Percentiles rank a stretch among this genome's conserved stretches.
These are phyloP conservation scores for Cenococcum geophilum DNA, from an alignment of 495 filamentous ascomycete genomes.

Conservation along the genomic window DNA sequence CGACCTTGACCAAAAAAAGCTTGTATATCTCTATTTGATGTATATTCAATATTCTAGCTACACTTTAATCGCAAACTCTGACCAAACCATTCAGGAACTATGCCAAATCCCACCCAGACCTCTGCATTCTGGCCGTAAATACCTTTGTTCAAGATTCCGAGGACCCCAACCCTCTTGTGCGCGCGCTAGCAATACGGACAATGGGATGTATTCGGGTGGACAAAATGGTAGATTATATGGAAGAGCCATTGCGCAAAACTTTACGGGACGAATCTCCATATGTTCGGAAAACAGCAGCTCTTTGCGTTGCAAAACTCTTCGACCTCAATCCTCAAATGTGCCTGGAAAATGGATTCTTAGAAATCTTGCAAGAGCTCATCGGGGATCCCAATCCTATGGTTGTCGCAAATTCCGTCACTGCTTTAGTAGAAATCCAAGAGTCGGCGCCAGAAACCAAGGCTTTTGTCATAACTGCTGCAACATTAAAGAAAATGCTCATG, in stretches of 20 bases:
- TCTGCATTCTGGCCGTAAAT: conserved; percentile 98
- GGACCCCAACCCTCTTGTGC: conserved; percentile 93
- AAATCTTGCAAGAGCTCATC: conserved; percentile 93
- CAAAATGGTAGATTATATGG: conserved; percentile 99
- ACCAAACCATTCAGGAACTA: conserved; percentile 68
- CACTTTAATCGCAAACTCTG: background rate
- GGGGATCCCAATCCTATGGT: conserved; percentile 99
- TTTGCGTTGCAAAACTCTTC: conserved; percentile 97
- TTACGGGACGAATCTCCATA: conserved; percentile 96
- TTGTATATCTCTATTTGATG: conserved; percentile 98
- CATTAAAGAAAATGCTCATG: conserved; percentile 91
- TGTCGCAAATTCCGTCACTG: conserved; percentile 92
- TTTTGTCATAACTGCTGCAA: conserved; percentile 69
- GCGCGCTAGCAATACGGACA: conserved; percentile 93
- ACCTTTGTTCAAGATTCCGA: conserved; percentile 99
- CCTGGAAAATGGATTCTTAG: conserved; percentile 92
- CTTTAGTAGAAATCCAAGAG: conserved; percentile 85
- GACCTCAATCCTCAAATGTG: conserved; percentile 88
- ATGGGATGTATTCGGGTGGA: conserved; percentile 99
- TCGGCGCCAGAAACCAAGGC: conserved; percentile 85
- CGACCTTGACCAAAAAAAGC: conserved; percentile 98
- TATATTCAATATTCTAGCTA: conserved; percentile 35
- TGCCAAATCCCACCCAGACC: conserved; percentile 97
- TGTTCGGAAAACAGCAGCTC: conserved; percentile 95
- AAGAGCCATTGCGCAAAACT: conserved; percentile 94